Evolutionary conservation across 192 early-diverging fungal genomes (phyloP).

Genomic region (Chytriomyces confervae): DNA sequence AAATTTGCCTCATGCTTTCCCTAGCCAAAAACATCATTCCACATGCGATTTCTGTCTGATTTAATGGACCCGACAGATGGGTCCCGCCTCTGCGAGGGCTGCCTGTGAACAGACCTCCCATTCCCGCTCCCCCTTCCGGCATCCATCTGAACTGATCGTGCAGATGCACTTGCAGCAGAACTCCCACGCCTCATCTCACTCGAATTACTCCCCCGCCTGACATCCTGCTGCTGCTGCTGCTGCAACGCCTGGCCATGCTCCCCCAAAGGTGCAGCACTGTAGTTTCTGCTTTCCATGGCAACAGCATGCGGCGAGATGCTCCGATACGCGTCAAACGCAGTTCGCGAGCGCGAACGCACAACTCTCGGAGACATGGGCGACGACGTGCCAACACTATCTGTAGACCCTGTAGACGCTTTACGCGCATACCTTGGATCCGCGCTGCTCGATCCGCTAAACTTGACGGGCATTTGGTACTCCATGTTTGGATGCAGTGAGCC

Average conservation of each 20-base stretch:
- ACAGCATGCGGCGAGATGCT: not conserved
- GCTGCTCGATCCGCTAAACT: not conserved
- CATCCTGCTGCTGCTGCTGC: not conserved
- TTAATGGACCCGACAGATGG: no score
- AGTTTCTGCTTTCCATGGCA: not conserved
- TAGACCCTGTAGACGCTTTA: not conserved
- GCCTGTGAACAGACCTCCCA: not conserved
- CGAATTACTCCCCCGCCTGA: not conserved
- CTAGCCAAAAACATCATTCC: no score
- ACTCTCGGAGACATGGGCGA: not conserved
- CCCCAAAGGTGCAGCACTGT: not conserved
- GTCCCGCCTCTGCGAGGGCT: not conserved
- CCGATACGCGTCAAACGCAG: slow-evolving; percentile 1
- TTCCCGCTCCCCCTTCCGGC: not conserved
- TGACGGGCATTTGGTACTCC: not conserved
- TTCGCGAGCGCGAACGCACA: not conserved
- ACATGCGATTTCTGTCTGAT: no score
- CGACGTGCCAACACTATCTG: not conserved
- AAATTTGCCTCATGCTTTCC: no score
- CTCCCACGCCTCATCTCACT: not conserved
- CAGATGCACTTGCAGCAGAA: not conserved
- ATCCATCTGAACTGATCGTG: not conserved
- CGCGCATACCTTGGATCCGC: not conserved
- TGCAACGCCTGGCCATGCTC: not conserved
- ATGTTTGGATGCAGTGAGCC: no score